Evolutionary conservation across 352 stramenopile genomes (phyloP), one percentile per base, ranked within the genome.

Genomic region (Pythium aristosporum): DNA sequence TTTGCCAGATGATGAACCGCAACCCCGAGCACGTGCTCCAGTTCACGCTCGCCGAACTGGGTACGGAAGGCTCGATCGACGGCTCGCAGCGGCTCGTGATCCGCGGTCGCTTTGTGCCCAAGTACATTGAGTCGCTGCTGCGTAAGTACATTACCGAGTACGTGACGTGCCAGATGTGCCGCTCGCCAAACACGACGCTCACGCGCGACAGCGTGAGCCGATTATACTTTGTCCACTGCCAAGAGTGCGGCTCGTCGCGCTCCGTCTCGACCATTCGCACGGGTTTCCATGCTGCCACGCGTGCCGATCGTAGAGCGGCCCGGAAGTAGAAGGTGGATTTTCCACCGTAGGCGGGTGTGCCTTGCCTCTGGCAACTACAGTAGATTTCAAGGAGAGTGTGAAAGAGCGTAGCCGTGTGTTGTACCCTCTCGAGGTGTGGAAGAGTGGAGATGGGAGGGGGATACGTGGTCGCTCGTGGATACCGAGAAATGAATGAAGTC

Each of bases 81-180:
- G 97, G 97, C 67, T 99, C 98, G 77, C 95, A 99, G 73, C 96
- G 97, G 42, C 83, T 99, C 34, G 94, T 99, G 34, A 99, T 99
- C 72, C 93, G 97, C 56, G 98, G 98, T 56, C 96, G 97, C 67
- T 99, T 99, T 75, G 88, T 98, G 48, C 90, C 96, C 46, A 99
- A 99, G 87, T 99, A 99, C 85, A 99, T 99, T 75, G 97, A 99
- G 74, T 98, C 85, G 57, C 89, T 99, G 71, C 87, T 99, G 51
- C 85, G 96, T 59, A 99, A 99, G 81, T 99, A 99, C 81, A 99
- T 99, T 68, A 97, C 96, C 23, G 96, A 99, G 75, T 99, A 99
- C 82, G 97, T 99, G 25, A 99, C 96, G 67, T 99, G 98, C 85
- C 92, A 98, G 76, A 99, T 99, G 96, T 99, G 98, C 82, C 93